Base-by-base conservation (phyloP, 257 asterid species). In the Cruciata laevipes region DNA sequence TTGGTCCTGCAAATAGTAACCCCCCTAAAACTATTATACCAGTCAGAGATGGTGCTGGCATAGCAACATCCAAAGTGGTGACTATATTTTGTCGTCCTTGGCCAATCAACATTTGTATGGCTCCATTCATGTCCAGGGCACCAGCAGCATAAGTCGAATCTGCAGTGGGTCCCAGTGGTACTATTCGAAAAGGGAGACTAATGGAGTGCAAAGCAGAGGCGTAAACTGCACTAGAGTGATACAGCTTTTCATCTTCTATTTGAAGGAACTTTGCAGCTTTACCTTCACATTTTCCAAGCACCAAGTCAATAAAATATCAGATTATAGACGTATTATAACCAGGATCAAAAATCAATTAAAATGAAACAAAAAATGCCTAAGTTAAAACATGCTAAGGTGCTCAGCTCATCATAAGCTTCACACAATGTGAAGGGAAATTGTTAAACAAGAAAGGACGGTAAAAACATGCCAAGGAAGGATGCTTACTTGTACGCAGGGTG, bases 151-250 rank as follows among this genome's bases (percentile, higher is more conserved):
- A 52, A 71, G 72, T 72, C 3, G 69, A 67, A 67, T 87, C 86
- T 21, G 86, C 74, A 81, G 82, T 81, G 63, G 96, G 96, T 44
- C 94, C 86, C 35, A 73, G 83, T 62, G 80, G 94, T 75, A 83
- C 84, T 88, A 93, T 86, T 79, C 91, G 78, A 76, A 88, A 86
- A 70, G 98, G 98, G 68, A 93, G 95, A 74, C 88, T 83, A 77
- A 88, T 76, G 61, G 98, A 86, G 80, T 90, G 96, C 65, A 93
- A 74, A 31, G 95, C 95, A 73, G 98, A 85, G 27, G 98, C 97
- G 80, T 93, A 90, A 78, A 93, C 81, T 63, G 98, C 95, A 75
- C 96, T 89, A 17, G 94, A 77, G 87, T 93, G 91, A 74, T 86
- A 93, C 49, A 81, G 82, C 75, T 90, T 88, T 56, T 75, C 73